A percentile compares a stretch with the other conserved stretches of the same genome.
phyloP scores from a whole-genome alignment of 1,284 basidiomycete genomes.

The Tilletia walkeri region DNA sequence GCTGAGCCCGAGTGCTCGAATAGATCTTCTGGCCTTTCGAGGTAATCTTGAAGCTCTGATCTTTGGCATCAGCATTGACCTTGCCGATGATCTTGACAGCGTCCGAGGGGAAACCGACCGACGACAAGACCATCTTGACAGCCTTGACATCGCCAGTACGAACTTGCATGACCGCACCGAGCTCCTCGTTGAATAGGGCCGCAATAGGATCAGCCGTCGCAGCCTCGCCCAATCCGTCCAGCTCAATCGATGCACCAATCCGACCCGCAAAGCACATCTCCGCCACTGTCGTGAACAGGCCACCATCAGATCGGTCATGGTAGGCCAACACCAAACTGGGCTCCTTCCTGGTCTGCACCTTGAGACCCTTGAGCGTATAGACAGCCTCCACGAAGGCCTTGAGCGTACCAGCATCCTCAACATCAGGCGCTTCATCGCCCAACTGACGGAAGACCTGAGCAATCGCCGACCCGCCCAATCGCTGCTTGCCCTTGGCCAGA shows the following conservation, averaged over 20 bases:
- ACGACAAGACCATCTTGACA: slow-evolving; percentile 67
- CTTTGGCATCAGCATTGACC: slow-evolving; percentile 51
- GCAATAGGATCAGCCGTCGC: slow-evolving; percentile 59
- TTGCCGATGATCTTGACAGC: slow-evolving; percentile 74
- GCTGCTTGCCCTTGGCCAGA: slow-evolving; percentile 75
- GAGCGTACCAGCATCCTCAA: slow-evolving; percentile 73
- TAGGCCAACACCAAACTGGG: slow-evolving; percentile 80
- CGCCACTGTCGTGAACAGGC: slow-evolving; percentile 82
- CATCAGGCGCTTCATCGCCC: slow-evolving; percentile 82
- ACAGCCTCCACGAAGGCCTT: slow-evolving; percentile 80
- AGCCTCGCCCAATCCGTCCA: slow-evolving; percentile 62
- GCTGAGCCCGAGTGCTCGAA: slow-evolving; percentile 61
- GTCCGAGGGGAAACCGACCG: slow-evolving; percentile 70
- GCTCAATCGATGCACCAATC: slow-evolving; percentile 69
- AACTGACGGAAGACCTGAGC: slow-evolving; percentile 94
- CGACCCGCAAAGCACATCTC: slow-evolving; percentile 96
- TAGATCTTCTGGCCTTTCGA: slow-evolving; percentile 29
- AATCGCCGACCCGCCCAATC: slow-evolving; percentile 89
- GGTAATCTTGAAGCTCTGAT: slow-evolving; percentile 64
- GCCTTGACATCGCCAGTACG: slow-evolving; percentile 64
- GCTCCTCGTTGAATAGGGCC: slow-evolving; percentile 90
- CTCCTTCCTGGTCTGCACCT: slow-evolving; percentile 56
- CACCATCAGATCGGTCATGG: slow-evolving; percentile 97
- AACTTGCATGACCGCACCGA: slow-evolving; percentile 89
- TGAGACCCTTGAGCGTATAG: slow-evolving; percentile 65